Evolutionary conservation across 2,329 filamentous ascomycete species (phyloP).

Genomic region (Zalaria obscura): DNA sequence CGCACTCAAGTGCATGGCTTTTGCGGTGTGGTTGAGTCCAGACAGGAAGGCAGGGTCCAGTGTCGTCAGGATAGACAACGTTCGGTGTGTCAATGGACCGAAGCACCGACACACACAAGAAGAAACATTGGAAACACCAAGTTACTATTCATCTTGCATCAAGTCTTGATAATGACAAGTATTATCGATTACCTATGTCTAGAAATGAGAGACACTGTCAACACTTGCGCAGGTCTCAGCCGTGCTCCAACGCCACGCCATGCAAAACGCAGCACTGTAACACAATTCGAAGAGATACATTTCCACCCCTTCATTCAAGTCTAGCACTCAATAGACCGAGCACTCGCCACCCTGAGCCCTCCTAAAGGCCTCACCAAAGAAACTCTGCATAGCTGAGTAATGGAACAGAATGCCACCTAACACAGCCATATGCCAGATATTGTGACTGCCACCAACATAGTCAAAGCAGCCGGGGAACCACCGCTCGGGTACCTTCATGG

Average conservation of each 20-base stretch:
- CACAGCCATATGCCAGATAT: constrained; percentile 93
- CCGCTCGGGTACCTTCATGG: constrained; percentile 80
- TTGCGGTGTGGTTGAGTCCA: no score
- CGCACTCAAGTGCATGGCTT: no score
- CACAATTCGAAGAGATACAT: no score
- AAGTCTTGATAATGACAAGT: no score
- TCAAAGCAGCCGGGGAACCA: constrained; percentile 91
- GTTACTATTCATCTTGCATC: no score
- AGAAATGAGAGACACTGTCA: constrained; percentile 3
- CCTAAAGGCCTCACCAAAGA: constrained; percentile 51
- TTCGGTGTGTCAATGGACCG: no score
- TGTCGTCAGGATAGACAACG: no score
- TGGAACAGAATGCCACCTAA: constrained; percentile 94
- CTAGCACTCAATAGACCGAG: constrained; percentile 12
- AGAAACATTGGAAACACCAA: no score
- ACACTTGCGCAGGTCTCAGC: constrained; percentile 7
- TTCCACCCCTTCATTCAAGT: no score
- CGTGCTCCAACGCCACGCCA: neutral
- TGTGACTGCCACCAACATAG: constrained; percentile 89
- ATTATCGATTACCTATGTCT: no score
- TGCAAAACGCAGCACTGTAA: neutral
- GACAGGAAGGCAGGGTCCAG: no score
- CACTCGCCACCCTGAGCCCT: constrained; percentile 14
- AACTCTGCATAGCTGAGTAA: constrained; percentile 88
- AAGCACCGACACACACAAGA: no score